Evolutionary conservation across 225 moss, liverwort and hornwort genomes (phyloP), one percentile per base, ranked within the genome.

Genomic region (Sphagnum tenellum): DNA sequence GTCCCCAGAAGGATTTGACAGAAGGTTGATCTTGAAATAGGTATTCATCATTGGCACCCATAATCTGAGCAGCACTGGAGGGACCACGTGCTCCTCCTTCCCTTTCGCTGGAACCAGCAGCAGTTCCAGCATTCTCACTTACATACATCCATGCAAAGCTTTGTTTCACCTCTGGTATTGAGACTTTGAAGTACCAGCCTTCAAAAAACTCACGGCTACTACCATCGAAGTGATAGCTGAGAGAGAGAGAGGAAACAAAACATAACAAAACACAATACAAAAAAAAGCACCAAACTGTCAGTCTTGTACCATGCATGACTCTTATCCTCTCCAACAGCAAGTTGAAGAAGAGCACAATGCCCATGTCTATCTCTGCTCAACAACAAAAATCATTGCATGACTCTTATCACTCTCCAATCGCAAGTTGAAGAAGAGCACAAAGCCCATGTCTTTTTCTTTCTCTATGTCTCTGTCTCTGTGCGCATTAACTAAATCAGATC

Each of bases 81-180:
- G 81, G 77, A 14, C 64, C 72, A 46, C 64, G 69, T 0, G 71
- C 57, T 4, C 64, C 70, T 4, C 84, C 82, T 47, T 52, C 75
- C 60, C 46, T 67, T 49, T 76, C 75, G 6, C 50, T 52, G 49
- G 64, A 55, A 45, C 4, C 44, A 46, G 8, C 46, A 4, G 55
- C 47, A 2, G 68, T 67, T 48, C 92, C 95, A 4, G 95, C 92
- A 69, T 92, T 88, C 71, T 95, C 95, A 56, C 84, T 78, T 12
- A 92, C 82, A 74, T 95, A 95, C 89, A 89, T 92, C 89, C 92
- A 95, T 45, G 95, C 92, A 68, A 92, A 92, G 72, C 89, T 83
- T 62, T 95, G 78, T 55, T 95, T 88, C 14, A 62, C 79, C 56
- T 85, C 81, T n/a, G 92, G 92, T 2, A 95, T 70, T n/a, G 81